Evolutionary conservation across 768 basidiomycete species (phyloP), one percentile per base, ranked within the genome.

Genomic region (Tulasnella sp.): DNA sequence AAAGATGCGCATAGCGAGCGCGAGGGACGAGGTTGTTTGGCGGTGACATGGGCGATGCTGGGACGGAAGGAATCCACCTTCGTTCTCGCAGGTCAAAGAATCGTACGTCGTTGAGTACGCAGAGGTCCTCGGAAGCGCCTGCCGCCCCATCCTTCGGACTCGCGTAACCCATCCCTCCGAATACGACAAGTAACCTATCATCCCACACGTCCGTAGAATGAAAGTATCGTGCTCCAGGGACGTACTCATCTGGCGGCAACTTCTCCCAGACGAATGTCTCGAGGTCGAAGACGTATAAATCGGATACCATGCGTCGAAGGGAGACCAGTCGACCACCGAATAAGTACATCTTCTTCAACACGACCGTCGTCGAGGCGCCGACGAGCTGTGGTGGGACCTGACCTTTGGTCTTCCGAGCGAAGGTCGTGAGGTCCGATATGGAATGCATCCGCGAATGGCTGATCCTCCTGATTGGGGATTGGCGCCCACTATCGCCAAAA

Each of bases 171-270:
- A 97, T 96, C 10, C 95, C 94, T 19, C 95, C 95, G 68, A 97
- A 97, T 51, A 97, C 77, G 63, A 98, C 83, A 30, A 59, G 29
- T 55, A 99, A 76, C 66, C 90, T 84, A 70, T 88, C 85, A 68
- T 88, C 85, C 92, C 92, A 95, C 59, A 83, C 73, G 72, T 96
- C 92, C 11, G 89, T 81, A 63, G 86, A 90, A 72, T 99, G 96
- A 69, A 99, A 99, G 70, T 99, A 99, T 43, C 96, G 82, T 24
- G 92, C 80, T 49, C 80, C 77, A 0, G 95, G 93, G 9, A 84
- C 73, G 51, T 83, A 78, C 65, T 88, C 86, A 58, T 84, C 85
- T 17, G 80, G 75, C 1, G 73, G 71, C 8, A 93, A 68, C 68
- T 77, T 82, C 65, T 85, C 79, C 96, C 96, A 99, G 10, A 75